A percentile compares a stretch with the other conserved stretches of the same genome.
phyloP scores from a whole-genome alignment of 768 basidiomycete species.

The Amanita inopinata region DNA sequence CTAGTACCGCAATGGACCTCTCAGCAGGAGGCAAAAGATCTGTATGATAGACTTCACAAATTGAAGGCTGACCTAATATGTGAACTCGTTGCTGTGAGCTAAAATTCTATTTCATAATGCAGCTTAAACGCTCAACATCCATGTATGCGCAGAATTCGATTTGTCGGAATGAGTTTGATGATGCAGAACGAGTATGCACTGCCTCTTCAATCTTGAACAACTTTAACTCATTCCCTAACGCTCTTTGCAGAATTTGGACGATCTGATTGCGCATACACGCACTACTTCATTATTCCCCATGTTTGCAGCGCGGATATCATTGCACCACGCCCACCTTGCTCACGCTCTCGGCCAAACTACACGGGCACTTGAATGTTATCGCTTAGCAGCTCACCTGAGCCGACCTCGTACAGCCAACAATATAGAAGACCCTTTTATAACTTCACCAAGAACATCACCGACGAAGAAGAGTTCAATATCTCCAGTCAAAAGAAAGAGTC shows the following conservation, averaged over 20 bases:
- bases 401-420: neutral
- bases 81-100: conserved; percentile 54
- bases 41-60: conserved; percentile 41
- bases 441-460: conserved; percentile 4
- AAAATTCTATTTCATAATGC: neutral
- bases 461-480: neutral
- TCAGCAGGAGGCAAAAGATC: conserved; percentile 34
- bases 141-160: conserved; percentile 40
- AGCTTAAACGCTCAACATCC: neutral
- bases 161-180: conserved; percentile 58
- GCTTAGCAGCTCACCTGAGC: conserved; percentile 45
- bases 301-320: conserved; percentile 53
- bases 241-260: neutral
- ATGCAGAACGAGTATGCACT: conserved; percentile 44
- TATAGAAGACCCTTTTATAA: neutral
- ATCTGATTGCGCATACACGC: conserved; percentile 9
- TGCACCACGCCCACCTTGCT: conserved; percentile 66
- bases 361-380: conserved; percentile 54
- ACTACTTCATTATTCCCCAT: conserved; percentile 25
- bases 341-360: conserved; percentile 48
- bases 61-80: conserved; percentile 66
- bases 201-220: neutral
- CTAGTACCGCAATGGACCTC: conserved; percentile 55
- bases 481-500: neutral
- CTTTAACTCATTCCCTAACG: too few relatives aligned